Percentiles rank a stretch among this genome's conserved stretches.
Evolutionary conservation across 2,329 filamentous ascomycete genomes (phyloP).

Genomic region (Pyricularia pennisetigena): DNA sequence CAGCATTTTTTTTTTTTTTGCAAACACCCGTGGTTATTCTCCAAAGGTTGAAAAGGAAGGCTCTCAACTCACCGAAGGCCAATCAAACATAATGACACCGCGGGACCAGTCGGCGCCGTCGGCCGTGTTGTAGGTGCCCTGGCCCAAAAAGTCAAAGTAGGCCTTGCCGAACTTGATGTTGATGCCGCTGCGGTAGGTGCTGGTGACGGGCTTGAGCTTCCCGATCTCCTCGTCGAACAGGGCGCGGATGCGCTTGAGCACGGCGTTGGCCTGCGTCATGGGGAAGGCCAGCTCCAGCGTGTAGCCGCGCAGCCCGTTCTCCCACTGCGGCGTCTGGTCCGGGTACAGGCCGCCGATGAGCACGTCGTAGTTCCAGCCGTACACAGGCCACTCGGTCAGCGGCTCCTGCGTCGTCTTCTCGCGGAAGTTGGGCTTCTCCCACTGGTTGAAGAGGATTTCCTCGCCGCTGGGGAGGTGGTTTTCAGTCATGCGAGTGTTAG

Average conservation of each 20-base stretch:
- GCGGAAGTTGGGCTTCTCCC: constrained; percentile 41
- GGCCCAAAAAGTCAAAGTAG: constrained; percentile 37
- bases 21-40: no score
- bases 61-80: constrained; percentile 21
- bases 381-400: constrained; percentile 37
- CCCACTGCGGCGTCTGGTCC: constrained; percentile 37
- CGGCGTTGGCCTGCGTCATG: constrained; percentile 35
- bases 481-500: background rate
- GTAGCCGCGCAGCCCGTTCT: constrained; percentile 34
- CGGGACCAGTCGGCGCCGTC: constrained; percentile 38
- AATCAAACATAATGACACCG: constrained; percentile 44
- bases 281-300: constrained; percentile 43
- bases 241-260: constrained; percentile 35
- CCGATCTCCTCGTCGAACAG: constrained; percentile 35
- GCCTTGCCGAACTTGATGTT: constrained; percentile 33
- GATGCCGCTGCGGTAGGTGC: constrained; percentile 40
- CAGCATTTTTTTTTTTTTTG: no score
- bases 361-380: constrained; percentile 43
- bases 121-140: constrained; percentile 35
- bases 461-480: constrained; percentile 24
- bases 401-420: constrained; percentile 35
- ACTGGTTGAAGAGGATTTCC: constrained; percentile 36
- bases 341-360: constrained; percentile 41
- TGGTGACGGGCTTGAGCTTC: constrained; percentile 34
- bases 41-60: no score